phyloP scores from a whole-genome alignment of 1,284 basidiomycete genomes.

The Leucoagaricus sp. region DNA sequence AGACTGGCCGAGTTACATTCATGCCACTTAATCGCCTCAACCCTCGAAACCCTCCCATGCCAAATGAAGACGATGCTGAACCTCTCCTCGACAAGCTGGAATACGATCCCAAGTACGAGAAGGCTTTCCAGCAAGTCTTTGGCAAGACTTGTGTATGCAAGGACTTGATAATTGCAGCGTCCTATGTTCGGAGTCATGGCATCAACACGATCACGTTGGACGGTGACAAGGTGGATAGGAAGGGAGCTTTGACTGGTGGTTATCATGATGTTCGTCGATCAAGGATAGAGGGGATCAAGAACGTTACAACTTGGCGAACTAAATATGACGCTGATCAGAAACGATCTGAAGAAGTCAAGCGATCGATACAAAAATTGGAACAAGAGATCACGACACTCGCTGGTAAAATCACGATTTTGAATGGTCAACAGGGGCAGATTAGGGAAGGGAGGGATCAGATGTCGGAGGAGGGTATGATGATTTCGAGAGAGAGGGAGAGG shows the following conservation, averaged over 20 bases:
- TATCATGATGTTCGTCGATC: conserved; percentile 93
- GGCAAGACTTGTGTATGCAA: conserved; percentile 96
- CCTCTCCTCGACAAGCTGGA: conserved; percentile 85
- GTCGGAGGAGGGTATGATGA: conserved; percentile 60
- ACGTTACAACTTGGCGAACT: conserved; percentile 75
- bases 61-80: conserved; percentile 86
- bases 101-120: conserved; percentile 72
- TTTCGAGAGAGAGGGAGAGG: conserved; percentile 75
- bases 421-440: conserved; percentile 72
- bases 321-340: conserved; percentile 71
- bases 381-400: conserved; percentile 84
- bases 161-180: conserved; percentile 89
- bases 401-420: conserved; percentile 75
- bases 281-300: conserved; percentile 86
- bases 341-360: conserved; percentile 75
- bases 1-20: conserved; percentile 94
- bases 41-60: conserved; percentile 66
- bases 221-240: conserved; percentile 97
- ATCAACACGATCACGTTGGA: conserved; percentile 98
- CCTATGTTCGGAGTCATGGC: conserved; percentile 92
- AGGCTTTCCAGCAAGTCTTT: conserved; percentile 98
- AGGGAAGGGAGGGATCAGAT: conserved; percentile 71
- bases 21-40: conserved; percentile 98
- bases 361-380: conserved; percentile 71
- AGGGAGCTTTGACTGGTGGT: conserved; percentile 94